phyloP scores from a whole-genome alignment of 2,329 filamentous ascomycete genomes.

The Cephalotrichum gorgonifer region DNA sequence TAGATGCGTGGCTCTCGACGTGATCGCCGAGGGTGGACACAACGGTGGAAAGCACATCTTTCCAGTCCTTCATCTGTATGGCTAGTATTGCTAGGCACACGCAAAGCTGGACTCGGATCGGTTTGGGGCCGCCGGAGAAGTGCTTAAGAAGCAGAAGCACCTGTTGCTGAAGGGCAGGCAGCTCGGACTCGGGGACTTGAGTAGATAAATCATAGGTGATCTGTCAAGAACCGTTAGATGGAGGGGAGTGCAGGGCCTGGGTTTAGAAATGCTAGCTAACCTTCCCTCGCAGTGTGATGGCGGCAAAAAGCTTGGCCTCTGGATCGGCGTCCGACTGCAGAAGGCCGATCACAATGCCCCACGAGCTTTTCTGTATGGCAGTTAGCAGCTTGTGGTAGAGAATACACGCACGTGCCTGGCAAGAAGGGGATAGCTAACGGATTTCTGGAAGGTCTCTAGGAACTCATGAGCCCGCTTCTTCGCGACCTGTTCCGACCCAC shows the following conservation, averaged over 20 bases:
- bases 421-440: conserved; percentile 42
- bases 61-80: conserved; percentile 94
- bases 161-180: conserved; percentile 71
- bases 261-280: conserved; percentile 32
- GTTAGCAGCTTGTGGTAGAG: not conserved
- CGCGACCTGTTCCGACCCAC: conserved; percentile 67
- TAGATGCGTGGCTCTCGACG: conserved; percentile 70
- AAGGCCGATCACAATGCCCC: conserved; percentile 79
- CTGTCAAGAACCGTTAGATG: conserved; percentile 32
- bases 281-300: conserved; percentile 96
- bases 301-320: conserved; percentile 88
- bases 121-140: conserved; percentile 73
- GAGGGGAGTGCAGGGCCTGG: not conserved
- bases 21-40: conserved; percentile 68
- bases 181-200: conserved; percentile 68
- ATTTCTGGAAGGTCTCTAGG: conserved; percentile 95
- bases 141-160: conserved; percentile 71
- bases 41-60: conserved; percentile 77
- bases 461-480: conserved; percentile 89
- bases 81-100: conserved; percentile 91
- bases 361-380: conserved; percentile 68
- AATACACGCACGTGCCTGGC: not conserved
- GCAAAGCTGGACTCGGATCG: conserved; percentile 82
- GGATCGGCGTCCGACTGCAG: conserved; percentile 71
- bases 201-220: conserved; percentile 88